phyloP scores from a whole-genome alignment of 106 monocot genomes.

The Phalaenopsis aphrodite region DNA sequence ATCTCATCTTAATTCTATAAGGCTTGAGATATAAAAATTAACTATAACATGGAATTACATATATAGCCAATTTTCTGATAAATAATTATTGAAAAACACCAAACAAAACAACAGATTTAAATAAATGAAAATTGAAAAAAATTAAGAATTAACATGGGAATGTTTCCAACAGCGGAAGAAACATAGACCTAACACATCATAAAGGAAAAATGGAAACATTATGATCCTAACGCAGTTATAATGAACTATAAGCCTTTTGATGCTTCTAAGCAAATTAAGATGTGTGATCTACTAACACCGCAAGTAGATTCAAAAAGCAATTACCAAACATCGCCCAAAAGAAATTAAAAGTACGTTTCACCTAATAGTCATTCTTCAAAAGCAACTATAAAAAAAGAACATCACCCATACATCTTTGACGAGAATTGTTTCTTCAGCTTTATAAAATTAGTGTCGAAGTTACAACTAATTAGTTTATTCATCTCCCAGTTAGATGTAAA shows the following conservation, averaged over 20 bases:
- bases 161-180: not conserved
- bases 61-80: too few species aligned
- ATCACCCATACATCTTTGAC: not conserved
- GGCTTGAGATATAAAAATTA: not conserved
- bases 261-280: not conserved
- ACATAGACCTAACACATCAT: not conserved
- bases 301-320: not conserved
- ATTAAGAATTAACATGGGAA: not conserved
- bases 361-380: not conserved
- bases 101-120: not conserved
- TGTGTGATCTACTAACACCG: not conserved
- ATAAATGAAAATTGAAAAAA: constrained; percentile 2
- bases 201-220: not conserved
- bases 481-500: too few species aligned
- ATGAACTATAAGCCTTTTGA: not conserved
- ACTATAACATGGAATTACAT: too few species aligned
- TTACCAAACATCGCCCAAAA: not conserved
- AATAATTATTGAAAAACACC: too few species aligned
- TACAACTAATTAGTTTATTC: not conserved
- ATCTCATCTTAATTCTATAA: not conserved
- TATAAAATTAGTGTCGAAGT: not conserved
- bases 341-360: not conserved
- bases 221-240: not conserved
- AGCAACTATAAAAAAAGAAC: not conserved
- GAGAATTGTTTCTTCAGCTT: not conserved